Conservation (phyloP, 2,329 filamentous ascomycete species). For the Ilyonectria sp. region DNA sequence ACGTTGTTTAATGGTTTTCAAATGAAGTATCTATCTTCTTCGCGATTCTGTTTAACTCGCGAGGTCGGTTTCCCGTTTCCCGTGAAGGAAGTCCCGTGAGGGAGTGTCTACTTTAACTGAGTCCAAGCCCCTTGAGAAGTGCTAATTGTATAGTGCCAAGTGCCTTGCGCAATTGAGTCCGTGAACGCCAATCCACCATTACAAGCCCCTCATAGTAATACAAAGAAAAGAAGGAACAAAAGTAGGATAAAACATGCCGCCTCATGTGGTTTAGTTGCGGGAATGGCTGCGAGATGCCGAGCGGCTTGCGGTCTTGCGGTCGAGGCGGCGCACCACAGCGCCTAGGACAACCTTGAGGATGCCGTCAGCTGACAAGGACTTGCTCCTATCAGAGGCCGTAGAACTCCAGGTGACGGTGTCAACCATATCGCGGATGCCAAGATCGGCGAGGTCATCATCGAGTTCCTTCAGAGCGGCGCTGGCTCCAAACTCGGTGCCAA, state of each 20-base stretch:
- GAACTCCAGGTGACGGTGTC: slow-evolving; percentile 86
- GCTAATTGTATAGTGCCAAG: neutral
- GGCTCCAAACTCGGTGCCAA: slow-evolving; percentile 81
- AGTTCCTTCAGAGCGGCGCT: slow-evolving; percentile 76
- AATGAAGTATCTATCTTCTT: neutral
- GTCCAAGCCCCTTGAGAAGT: neutral
- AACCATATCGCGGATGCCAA: slow-evolving; percentile 85
- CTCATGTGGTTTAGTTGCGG: slow-evolving; percentile 11
- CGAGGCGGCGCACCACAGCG: slow-evolving; percentile 71
- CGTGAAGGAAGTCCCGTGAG: neutral
- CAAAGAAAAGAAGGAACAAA: neutral
- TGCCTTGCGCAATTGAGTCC: neutral
- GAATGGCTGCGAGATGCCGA: slow-evolving; percentile 16
- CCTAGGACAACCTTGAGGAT: slow-evolving; percentile 90
- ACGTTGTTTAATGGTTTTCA: neutral
- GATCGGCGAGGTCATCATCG: slow-evolving; percentile 77
- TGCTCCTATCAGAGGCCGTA: slow-evolving; percentile 56
- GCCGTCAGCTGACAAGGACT: slow-evolving; percentile 73
- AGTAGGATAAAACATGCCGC: neutral
- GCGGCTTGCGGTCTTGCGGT: slow-evolving; percentile 46
- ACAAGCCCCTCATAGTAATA: neutral
- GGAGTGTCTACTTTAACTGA: neutral
- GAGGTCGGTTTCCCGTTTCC: neutral
- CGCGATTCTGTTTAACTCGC: neutral
- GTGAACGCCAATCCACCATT: neutral